Percentiles rank a stretch among this genome's conserved stretches.
These are phyloP conservation scores for Kingdonia uniflora DNA, from an alignment of 164 flowering plant species.

Conservation along the genomic window DNA sequence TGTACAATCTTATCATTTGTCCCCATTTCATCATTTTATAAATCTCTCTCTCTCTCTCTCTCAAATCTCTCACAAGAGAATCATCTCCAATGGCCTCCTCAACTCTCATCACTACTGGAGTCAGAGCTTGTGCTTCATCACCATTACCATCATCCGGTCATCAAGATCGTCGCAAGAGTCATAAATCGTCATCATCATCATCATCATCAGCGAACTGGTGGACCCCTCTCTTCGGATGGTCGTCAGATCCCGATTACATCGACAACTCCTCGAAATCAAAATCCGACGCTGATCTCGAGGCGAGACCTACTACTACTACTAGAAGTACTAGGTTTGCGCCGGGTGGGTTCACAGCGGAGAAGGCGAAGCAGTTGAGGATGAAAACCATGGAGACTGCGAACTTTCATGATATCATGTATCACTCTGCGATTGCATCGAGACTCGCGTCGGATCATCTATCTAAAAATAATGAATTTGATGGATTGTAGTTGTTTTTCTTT, in stretches of 20 bases:
- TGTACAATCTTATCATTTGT: slow-evolving; percentile 12
- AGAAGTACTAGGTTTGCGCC: slow-evolving; percentile 16
- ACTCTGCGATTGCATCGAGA: slow-evolving; percentile 80
- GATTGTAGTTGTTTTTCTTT: too few relatives aligned
- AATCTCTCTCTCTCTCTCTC: slow-evolving; percentile 2
- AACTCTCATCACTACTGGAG: background rate
- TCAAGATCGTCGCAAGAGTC: background rate
- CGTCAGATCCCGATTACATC: slow-evolving; percentile 66
- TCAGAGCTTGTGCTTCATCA: too few relatives aligned
- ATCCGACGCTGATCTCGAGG: slow-evolving; percentile 10
- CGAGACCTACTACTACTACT: slow-evolving; percentile 3
- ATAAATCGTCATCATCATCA: too few relatives aligned
- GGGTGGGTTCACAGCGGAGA: slow-evolving; percentile 71
- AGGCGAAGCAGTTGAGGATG: slow-evolving; percentile 65
- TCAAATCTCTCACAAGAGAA: background rate
- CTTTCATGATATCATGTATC: slow-evolving; percentile 83
- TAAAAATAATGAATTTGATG: too few relatives aligned
- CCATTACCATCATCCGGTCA: background rate
- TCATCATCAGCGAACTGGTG: slow-evolving; percentile 47
- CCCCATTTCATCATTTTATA: slow-evolving; percentile 1
- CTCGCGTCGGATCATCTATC: slow-evolving; percentile 49
- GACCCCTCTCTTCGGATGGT: slow-evolving; percentile 65
- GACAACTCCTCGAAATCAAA: slow-evolving; percentile 10
- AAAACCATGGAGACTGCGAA: slow-evolving; percentile 41
- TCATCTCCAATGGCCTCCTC: background rate